Base-by-base conservation (phyloP, 2,329 filamentous ascomycete species). In the Zymoseptoria passerinii region DNA sequence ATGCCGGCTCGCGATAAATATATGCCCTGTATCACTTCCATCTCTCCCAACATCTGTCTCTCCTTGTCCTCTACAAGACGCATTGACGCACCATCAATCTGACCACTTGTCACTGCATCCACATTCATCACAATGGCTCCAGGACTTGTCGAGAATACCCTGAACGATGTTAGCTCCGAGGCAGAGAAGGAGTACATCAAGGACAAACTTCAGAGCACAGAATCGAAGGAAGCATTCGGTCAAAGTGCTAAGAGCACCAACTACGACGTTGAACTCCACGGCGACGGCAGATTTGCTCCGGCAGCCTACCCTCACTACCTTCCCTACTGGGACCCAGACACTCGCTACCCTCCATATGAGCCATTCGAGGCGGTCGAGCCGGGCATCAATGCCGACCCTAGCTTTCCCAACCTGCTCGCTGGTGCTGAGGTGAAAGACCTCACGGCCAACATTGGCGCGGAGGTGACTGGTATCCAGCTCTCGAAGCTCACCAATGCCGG, bases 301-400 rank as follows among this genome's bases (percentile, higher is more conserved):
- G 80, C 81, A 5, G 79, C 83, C 5, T 91, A 89, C 64, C 84
- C 84, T 3, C 78, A 90, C 68, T 92, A 92, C 70, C 52, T 68
- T 7, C 65, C 65, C 28, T 68, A 72, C 35, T 68, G 70, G 67
- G 63, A 66, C 53, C 35, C 35, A 2, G 64, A 66, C 10, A 63
- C 59, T 18, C 80, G 74, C 63, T 88, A 85, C 66, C 79, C 83
- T 57, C 85, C 88, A 6, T 78, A 89, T 7, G 75, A 85, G 61
- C 82, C 81, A 0, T 92, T 90, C 66, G 80, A 87, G 69, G 87
- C 90, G 70, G 81, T 83, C 62, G 88, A 92, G 57, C 88, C 88
- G 66, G 89, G 88, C 65, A 85, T 86, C 66, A 85, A 90, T 65
- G 88, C 89, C 52, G 86, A 92, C 68, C 76, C 82, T 1, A 75